Conservation (phyloP, 805 yeast species). For the Ogataea minuta region DNA sequence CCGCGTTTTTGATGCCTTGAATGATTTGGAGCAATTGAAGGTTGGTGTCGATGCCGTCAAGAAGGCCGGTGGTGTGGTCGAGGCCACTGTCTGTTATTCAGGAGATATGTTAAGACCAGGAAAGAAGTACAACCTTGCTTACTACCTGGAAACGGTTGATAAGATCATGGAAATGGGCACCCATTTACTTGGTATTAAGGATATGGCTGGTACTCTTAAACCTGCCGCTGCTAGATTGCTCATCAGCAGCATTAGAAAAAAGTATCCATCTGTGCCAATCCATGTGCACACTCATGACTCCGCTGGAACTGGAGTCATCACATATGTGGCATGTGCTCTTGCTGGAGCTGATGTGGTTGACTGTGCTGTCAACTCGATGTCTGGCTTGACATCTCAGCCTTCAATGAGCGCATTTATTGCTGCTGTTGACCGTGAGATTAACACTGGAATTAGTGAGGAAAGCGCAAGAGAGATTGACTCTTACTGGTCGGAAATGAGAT, state of each 20-base stretch:
- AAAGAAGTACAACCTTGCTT: constrained; percentile 92
- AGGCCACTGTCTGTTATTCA: constrained; percentile 96
- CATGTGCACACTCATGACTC: constrained; percentile 99
- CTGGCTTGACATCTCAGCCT: constrained; percentile 98
- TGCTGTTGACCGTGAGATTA: constrained; percentile 81
- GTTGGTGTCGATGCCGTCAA: constrained; percentile 98
- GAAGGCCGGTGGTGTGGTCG: constrained; percentile 98
- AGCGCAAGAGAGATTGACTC: constrained; percentile 81
- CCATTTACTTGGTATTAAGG: constrained; percentile 95
- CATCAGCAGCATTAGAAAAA: constrained; percentile 76
- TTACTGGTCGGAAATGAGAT: constrained; percentile 99
- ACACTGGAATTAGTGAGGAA: constrained; percentile 65
- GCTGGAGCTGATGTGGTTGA: constrained; percentile 99
- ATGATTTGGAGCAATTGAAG: constrained; percentile 92
- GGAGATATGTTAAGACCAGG: constrained; percentile 98
- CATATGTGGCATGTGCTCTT: constrained; percentile 89
- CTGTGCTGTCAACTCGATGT: constrained; percentile 95
- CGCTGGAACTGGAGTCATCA: constrained; percentile 98
- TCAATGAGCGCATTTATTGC: constrained; percentile 91
- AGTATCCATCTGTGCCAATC: constrained; percentile 91
- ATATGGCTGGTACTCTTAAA: constrained; percentile 99
- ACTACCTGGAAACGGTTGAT: constrained; percentile 80
- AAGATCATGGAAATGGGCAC: constrained; percentile 91
- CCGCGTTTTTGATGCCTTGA: constrained; percentile 96
- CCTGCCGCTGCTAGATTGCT: constrained; percentile 88